These are phyloP conservation scores for Gymnopilus junonius DNA, from an alignment of 768 basidiomycete species.

Conservation along the genomic window DNA sequence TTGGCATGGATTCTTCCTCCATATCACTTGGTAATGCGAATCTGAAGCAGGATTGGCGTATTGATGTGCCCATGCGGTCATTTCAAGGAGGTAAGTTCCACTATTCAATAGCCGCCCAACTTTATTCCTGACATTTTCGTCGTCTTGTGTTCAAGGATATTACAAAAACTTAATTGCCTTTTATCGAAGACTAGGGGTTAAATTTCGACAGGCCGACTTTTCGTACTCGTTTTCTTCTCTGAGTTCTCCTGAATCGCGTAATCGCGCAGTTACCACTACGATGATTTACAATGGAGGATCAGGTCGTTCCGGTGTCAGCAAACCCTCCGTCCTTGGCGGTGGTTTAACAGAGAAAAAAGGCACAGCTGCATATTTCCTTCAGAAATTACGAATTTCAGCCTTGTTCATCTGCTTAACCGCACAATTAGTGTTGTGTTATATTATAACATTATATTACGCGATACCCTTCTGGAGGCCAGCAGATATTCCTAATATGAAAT, in stretches of 20 bases:
- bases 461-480: slow-evolving; percentile 44
- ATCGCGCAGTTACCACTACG: slow-evolving; percentile 45
- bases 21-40: slow-evolving; percentile 47
- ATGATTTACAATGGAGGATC: slow-evolving; percentile 72
- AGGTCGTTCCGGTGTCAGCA: slow-evolving; percentile 54
- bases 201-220: slow-evolving; percentile 60
- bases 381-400: slow-evolving; percentile 32
- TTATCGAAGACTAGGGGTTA: slow-evolving; percentile 64
- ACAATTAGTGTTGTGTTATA: slow-evolving; percentile 49
- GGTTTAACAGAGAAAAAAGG: slow-evolving; percentile 3
- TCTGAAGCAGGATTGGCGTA: slow-evolving; percentile 47
- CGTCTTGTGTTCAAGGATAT: slow-evolving; percentile 49
- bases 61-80: slow-evolving; percentile 83
- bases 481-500: slow-evolving; percentile 39
- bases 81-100: slow-evolving; percentile 71
- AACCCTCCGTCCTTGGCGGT: slow-evolving; percentile 42
- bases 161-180: slow-evolving; percentile 72
- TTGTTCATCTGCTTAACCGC: slow-evolving; percentile 48
- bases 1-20: slow-evolving; percentile 76
- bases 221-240: slow-evolving; percentile 74
- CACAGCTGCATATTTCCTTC: slow-evolving; percentile 5
- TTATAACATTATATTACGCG: slow-evolving; percentile 45
- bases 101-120: not conserved
- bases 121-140: not conserved
- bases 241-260: slow-evolving; percentile 22